A percentile compares a stretch with the other conserved stretches of the same genome.
phyloP scores from a whole-genome alignment of 1,139 yeast genomes.

The Sugiyamaella pinicola region DNA sequence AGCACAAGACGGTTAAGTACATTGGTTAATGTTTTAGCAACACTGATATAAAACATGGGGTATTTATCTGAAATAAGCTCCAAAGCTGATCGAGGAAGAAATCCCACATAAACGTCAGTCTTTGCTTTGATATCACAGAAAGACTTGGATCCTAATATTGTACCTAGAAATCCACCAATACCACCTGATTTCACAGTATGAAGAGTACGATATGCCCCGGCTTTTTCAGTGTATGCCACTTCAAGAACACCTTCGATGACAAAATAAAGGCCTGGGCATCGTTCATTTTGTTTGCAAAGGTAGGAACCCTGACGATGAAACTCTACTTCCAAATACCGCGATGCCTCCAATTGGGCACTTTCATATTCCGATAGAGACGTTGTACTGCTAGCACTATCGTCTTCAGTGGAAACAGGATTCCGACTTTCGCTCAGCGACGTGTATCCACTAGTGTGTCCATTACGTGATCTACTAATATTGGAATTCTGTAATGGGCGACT shows the following conservation, averaged over 20 bases:
- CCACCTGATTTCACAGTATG: constrained; percentile 76
- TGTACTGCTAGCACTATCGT: constrained; percentile 20
- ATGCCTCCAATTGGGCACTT: constrained; percentile 63
- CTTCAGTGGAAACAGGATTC: constrained; percentile 10
- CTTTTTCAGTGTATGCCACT: constrained; percentile 49
- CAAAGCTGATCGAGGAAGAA: constrained; percentile 62
- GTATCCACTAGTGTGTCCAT: constrained; percentile 13
- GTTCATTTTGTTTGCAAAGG: constrained; percentile 64
- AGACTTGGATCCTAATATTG: constrained; percentile 77
- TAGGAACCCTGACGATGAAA: constrained; percentile 57
- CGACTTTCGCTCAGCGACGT: constrained; percentile 8
- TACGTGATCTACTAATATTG: neutral
- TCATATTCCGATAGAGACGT: constrained; percentile 41
- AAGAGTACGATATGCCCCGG: constrained; percentile 46
- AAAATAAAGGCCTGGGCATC: constrained; percentile 73
- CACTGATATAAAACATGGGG: constrained; percentile 72
- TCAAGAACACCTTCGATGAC: constrained; percentile 78
- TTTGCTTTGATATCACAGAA: constrained; percentile 68
- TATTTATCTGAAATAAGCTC: constrained; percentile 72
- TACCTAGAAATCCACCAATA: constrained; percentile 82
- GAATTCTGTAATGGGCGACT: constrained; percentile 11
- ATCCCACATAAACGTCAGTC: constrained; percentile 67
- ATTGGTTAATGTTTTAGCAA: constrained; percentile 71
- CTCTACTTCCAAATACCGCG: constrained; percentile 61
- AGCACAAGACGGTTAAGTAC: constrained; percentile 67